Base-by-base conservation (phyloP, 352 stramenopile genomes). In the Globisporangium mamillatum region DNA sequence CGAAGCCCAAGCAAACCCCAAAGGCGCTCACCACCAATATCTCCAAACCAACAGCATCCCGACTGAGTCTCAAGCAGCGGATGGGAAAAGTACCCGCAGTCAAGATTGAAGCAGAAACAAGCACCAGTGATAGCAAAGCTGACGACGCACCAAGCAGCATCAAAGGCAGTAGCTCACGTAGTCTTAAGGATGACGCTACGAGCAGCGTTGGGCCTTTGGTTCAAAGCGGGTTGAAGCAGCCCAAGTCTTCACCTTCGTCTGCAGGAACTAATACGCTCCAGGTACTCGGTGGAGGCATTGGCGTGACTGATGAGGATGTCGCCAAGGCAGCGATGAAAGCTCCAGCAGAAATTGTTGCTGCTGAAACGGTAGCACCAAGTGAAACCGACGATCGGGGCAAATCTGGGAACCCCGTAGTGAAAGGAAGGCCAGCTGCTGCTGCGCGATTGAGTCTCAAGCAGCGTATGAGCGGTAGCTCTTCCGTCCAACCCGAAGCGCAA, bases 381-480 rank as follows among this genome's bases (percentile, higher is more conserved):
- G 2, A 4, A 52, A 1, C 32, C 24, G 16, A 10, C 12, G 20
- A 52, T 25, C 9, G 24, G 0, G 52, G 12, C 52, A 20, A 34
- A 20, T 16, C 12, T 46, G 38, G 38, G 38, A 46, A 20, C 2
- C 12, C 12, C 38, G 38, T 46, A 46, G 52, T 34, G 52, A 62
- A 48, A 18, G 54, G 36, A 36, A 12, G 22, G 22, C 14, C 22
- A 32, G 6, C 32, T 9, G 34, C 58, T 25, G 14, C 36, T 64
- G 38, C 44, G 5, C 41, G 41, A 29, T 27, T 56, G 60, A 57
- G 60, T 44, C 25, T 64, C 5, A 56, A 57, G 60, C 41, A 64
- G 59, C 24, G 41, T 25, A 64, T 64, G 38, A 50, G 41, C 6
- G 38, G 24, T 5, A 55, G 36, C 38, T 14, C 25, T 22, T 41